These are phyloP conservation scores for Pythium dissotocum DNA, from an alignment of 352 stramenopile genomes.

Conservation along the genomic window DNA sequence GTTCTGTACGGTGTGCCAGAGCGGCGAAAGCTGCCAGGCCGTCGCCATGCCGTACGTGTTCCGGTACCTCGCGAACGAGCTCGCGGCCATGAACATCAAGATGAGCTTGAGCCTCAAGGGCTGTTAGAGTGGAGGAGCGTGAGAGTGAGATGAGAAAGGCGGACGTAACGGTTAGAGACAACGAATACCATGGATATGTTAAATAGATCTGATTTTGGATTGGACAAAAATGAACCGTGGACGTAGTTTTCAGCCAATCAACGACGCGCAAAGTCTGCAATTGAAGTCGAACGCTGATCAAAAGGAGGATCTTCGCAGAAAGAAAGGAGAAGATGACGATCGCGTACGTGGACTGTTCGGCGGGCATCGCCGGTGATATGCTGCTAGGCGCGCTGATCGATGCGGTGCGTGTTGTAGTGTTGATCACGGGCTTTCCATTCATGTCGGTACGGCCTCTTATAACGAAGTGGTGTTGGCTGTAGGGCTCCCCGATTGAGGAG, in stretches of 20 bases:
- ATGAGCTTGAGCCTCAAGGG: conserved; percentile 92
- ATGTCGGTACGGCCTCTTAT: conserved; percentile 6
- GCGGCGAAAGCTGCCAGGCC: conserved; percentile 88
- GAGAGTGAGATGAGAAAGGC: background rate
- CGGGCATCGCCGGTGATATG: conserved; percentile 91
- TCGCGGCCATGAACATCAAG: conserved; percentile 99
- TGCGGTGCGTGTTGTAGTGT: conserved; percentile 46
- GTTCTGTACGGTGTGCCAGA: conserved; percentile 86
- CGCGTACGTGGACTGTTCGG: conserved; percentile 90
- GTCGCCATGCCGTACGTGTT: conserved; percentile 99
- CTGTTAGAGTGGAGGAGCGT: conserved; percentile 28
- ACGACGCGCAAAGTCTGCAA: too few species aligned
- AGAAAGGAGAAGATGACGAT: conserved; percentile 31
- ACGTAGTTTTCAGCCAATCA: too few species aligned
- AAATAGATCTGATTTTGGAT: conserved; percentile 23
- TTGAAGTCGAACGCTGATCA: background rate
- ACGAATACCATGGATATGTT: background rate
- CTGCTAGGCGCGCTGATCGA: conserved; percentile 88
- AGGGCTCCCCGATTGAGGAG: conserved; percentile 63
- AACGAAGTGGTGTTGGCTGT: conserved; percentile 8
- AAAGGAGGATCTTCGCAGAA: background rate
- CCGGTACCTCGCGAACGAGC: conserved; percentile 98
- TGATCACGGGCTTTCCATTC: background rate
- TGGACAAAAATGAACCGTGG: conserved; percentile 5
- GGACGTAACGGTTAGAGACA: background rate